Conservation (phyloP, 371 early-diverging fungal species). For the Coemansia sp. region DNA sequence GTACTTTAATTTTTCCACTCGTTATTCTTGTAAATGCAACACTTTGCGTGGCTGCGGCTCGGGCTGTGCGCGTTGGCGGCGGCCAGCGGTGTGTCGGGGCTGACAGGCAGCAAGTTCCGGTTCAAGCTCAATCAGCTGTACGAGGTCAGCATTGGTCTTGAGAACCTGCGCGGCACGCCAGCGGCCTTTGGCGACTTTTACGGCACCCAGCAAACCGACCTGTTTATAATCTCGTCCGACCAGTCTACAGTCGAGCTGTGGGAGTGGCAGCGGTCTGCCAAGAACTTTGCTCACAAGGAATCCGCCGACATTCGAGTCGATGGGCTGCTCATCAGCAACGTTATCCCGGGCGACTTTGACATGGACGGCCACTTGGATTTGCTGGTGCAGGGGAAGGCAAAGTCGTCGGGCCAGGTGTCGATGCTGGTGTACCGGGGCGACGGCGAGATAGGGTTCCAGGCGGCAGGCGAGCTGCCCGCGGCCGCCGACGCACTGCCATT, state of each 20-base stretch:
- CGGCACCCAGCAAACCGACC: slow-evolving; percentile 85
- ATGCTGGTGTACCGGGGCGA: slow-evolving; percentile 75
- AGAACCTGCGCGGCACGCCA: slow-evolving; percentile 66
- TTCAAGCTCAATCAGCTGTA: slow-evolving; percentile 53
- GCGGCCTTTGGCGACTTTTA: slow-evolving; percentile 86
- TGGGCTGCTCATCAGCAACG: slow-evolving; percentile 62
- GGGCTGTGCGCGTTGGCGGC: slow-evolving; percentile 1
- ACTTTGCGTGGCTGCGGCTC: not conserved
- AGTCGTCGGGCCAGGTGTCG: slow-evolving; percentile 54
- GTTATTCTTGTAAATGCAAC: slow-evolving; percentile 2
- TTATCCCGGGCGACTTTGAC: slow-evolving; percentile 83
- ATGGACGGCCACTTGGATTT: slow-evolving; percentile 85
- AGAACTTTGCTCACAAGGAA: slow-evolving; percentile 41
- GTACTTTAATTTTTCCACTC: not conserved
- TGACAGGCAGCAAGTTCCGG: slow-evolving; percentile 29
- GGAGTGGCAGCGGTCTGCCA: slow-evolving; percentile 58
- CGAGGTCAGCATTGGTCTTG: slow-evolving; percentile 61
- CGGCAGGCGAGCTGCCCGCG: slow-evolving; percentile 52
- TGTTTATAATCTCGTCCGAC: slow-evolving; percentile 67
- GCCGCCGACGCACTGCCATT: slow-evolving; percentile 71
- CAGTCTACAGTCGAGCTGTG: slow-evolving; percentile 66
- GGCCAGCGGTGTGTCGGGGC: not conserved
- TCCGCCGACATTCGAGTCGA: slow-evolving; percentile 34
- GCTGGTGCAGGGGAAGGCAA: slow-evolving; percentile 67
- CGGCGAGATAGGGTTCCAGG: slow-evolving; percentile 66